Evolutionary conservation across 1,284 basidiomycete species (phyloP).

Genomic region (Cutaneotrichosporon dermatis): DNA sequence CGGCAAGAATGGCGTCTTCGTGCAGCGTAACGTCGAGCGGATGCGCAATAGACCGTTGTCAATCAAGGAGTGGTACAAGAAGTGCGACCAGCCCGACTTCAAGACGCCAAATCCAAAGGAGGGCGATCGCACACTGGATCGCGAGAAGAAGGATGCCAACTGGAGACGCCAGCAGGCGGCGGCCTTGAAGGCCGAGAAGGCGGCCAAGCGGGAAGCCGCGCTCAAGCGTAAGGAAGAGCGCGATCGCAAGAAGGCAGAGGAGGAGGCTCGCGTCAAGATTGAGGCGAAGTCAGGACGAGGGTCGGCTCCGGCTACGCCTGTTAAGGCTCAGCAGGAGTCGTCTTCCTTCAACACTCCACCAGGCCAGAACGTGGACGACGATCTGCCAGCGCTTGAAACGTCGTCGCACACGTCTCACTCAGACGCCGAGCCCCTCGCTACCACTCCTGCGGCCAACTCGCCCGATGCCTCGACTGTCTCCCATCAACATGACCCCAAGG

Average conservation of each 20-base stretch:
- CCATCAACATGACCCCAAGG: no score
- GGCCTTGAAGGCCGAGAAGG: slow-evolving; percentile 15
- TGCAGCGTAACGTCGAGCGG: slow-evolving; percentile 88
- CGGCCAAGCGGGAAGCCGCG: slow-evolving; percentile 32
- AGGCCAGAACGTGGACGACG: slow-evolving; percentile 1
- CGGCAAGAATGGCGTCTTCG: slow-evolving; percentile 76
- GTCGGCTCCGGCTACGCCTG: no score
- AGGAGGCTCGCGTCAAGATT: slow-evolving; percentile 1
- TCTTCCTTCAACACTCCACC: slow-evolving; percentile 1
- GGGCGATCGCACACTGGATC: slow-evolving; percentile 27
- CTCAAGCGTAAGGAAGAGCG: slow-evolving; percentile 24
- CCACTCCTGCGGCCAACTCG: slow-evolving; percentile 22
- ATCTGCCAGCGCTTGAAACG: slow-evolving; percentile 30
- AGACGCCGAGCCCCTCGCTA: slow-evolving; percentile 29
- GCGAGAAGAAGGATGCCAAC: slow-evolving; percentile 38
- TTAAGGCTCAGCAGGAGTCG: slow-evolving; percentile 1
- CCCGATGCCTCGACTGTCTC: no score
- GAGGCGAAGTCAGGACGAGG: neutral
- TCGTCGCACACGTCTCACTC: slow-evolving; percentile 34
- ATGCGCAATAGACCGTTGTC: slow-evolving; percentile 63
- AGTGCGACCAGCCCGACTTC: slow-evolving; percentile 54
- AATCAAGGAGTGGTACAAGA: slow-evolving; percentile 78
- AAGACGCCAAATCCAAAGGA: slow-evolving; percentile 40
- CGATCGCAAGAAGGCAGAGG: slow-evolving; percentile 9
- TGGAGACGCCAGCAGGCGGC: slow-evolving; percentile 17